Evolutionary conservation across 305 asterid genomes (phyloP).

Genomic region (Ajuga reptans): DNA sequence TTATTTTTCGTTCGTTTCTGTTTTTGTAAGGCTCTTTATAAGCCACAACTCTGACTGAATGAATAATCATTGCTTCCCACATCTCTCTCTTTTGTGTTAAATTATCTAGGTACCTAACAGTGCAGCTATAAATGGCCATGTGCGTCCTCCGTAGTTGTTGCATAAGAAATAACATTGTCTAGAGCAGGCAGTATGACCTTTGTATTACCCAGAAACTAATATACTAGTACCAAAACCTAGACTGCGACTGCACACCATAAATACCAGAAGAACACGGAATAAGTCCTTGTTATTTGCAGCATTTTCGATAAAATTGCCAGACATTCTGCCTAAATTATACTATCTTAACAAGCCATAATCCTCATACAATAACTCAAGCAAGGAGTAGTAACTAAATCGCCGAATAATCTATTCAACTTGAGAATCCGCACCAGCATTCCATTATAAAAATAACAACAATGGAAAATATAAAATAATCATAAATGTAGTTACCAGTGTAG

Average conservation of each 20-base stretch:
- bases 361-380: not conserved
- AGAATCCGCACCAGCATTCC: not conserved
- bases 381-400: not conserved
- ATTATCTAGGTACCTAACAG: too few species aligned
- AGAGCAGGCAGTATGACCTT: not conserved
- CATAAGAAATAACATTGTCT: not conserved
- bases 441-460: not conserved
- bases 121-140: not conserved
- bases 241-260: not conserved
- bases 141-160: not conserved
- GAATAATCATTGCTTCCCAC: too few species aligned
- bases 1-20: too few species aligned
- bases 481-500: conserved; percentile 47
- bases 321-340: not conserved
- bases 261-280: not conserved
- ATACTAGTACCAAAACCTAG: not conserved
- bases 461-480: not conserved
- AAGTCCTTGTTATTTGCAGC: too few species aligned
- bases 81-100: too few species aligned
- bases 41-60: too few species aligned
- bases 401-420: not conserved
- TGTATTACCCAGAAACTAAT: not conserved
- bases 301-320: not conserved
- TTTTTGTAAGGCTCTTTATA: too few species aligned
- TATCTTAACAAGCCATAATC: not conserved